phyloP scores from a whole-genome alignment of 768 basidiomycete species.

The Amanita rimosa region DNA sequence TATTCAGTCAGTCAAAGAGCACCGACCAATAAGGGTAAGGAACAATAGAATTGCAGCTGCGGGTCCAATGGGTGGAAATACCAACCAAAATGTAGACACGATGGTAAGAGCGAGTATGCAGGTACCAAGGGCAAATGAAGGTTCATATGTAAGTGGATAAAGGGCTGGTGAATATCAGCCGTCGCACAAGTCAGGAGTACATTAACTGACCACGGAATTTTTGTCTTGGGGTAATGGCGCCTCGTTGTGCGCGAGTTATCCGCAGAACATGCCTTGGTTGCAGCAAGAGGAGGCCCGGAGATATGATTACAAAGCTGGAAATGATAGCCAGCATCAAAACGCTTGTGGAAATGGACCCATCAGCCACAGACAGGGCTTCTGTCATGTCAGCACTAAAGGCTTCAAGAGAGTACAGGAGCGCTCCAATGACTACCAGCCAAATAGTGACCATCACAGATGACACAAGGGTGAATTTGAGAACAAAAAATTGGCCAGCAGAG shows the following conservation, averaged over 20 bases:
- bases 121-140: constrained; percentile 53
- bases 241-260: constrained; percentile 41
- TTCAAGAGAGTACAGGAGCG: constrained; percentile 57
- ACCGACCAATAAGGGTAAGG: constrained; percentile 54
- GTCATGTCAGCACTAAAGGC: constrained; percentile 34
- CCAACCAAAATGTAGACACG: constrained; percentile 59
- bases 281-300: constrained; percentile 63
- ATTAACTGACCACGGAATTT: constrained; percentile 55
- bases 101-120: constrained; percentile 61
- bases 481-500: constrained; percentile 45
- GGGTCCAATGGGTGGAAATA: constrained; percentile 70
- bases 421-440: constrained; percentile 57
- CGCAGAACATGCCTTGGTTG: constrained; percentile 56
- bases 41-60: constrained; percentile 56
- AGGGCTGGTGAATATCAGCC: constrained; percentile 29
- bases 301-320: constrained; percentile 54
- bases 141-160: constrained; percentile 63
- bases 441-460: constrained; percentile 41
- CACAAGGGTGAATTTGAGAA: constrained; percentile 56
- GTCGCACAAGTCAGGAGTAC: constrained; percentile 3
- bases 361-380: constrained; percentile 39
- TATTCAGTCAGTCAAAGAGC: background rate
- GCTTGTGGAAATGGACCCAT: constrained; percentile 65
- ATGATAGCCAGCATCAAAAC: constrained; percentile 46
- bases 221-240: constrained; percentile 66